Conservation (phyloP, 2,329 filamentous ascomycete genomes). For the Plectosphaerella plurivora region DNA sequence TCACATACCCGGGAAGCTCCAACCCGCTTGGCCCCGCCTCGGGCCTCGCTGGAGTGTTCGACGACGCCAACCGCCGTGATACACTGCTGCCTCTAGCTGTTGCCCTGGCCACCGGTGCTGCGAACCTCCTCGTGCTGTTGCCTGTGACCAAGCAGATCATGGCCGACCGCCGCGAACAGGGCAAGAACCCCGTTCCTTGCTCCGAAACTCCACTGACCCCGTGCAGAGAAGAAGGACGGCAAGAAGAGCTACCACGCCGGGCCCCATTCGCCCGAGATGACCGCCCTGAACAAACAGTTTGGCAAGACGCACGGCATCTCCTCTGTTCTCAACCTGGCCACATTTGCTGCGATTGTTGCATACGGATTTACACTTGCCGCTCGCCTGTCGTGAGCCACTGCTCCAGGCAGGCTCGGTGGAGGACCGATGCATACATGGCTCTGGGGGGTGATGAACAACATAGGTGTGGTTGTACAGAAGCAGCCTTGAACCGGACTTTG, state of each 20-base stretch:
- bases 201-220: conserved; percentile 1
- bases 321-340: conserved; percentile 71
- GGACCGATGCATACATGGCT: no score
- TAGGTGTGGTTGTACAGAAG: no score
- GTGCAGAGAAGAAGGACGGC: conserved; percentile 73
- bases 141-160: conserved; percentile 74
- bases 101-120: conserved; percentile 65
- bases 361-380: conserved; percentile 75
- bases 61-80: conserved; percentile 54
- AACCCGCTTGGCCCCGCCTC: conserved; percentile 39
- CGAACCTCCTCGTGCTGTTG: conserved; percentile 68
- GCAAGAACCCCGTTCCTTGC: conserved; percentile 33
- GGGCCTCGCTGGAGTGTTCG: conserved; percentile 52
- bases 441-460: no score
- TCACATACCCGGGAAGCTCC: conserved; percentile 72
- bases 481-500: no score
- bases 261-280: conserved; percentile 83
- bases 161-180: conserved; percentile 72
- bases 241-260: conserved; percentile 79
- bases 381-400: conserved; percentile 41
- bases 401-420: no score
- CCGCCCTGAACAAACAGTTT: conserved; percentile 73
- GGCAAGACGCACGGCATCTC: conserved; percentile 76
- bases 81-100: conserved; percentile 65
- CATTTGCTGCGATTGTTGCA: conserved; percentile 63